Evolutionary conservation across 306 rosid species (phyloP).

Genomic region (Quercus glauca): DNA sequence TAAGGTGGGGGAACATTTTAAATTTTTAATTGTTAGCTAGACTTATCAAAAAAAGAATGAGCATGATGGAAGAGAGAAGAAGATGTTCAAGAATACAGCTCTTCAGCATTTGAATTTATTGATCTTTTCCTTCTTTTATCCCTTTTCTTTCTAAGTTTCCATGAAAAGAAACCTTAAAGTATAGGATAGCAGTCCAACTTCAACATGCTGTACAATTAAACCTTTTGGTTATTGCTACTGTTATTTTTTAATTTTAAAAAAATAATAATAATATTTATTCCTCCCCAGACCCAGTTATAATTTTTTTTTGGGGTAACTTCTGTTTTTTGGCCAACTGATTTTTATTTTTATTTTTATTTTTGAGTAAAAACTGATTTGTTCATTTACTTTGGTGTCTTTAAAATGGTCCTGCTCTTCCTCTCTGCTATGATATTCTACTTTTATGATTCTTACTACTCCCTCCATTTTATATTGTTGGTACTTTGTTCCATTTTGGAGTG

Average conservation of each 20-base stretch:
- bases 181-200: not conserved
- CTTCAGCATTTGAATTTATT: not conserved
- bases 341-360: not conserved
- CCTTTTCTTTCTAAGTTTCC: not conserved
- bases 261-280: not conserved
- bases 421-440: not conserved
- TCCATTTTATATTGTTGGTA: too few relatives aligned
- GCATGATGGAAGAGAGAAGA: not conserved
- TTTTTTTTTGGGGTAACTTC: not conserved
- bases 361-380: not conserved
- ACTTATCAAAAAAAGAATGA: not conserved
- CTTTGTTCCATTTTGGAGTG: too few relatives aligned
- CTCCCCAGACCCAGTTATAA: not conserved
- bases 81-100: not conserved
- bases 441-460: not conserved
- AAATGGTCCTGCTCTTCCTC: too few relatives aligned
- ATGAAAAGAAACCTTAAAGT: not conserved
- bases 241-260: not conserved
- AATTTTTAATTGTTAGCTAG: not conserved
- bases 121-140: too few relatives aligned
- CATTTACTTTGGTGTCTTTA: not conserved
- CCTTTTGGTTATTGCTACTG: not conserved
- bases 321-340: not conserved
- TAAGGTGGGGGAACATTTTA: conserved; percentile 49
- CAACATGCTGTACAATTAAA: not conserved